These are phyloP conservation scores for Paracoccidioides brasiliensis DNA, from an alignment of 2,329 filamentous ascomycete genomes.

Conservation along the genomic window DNA sequence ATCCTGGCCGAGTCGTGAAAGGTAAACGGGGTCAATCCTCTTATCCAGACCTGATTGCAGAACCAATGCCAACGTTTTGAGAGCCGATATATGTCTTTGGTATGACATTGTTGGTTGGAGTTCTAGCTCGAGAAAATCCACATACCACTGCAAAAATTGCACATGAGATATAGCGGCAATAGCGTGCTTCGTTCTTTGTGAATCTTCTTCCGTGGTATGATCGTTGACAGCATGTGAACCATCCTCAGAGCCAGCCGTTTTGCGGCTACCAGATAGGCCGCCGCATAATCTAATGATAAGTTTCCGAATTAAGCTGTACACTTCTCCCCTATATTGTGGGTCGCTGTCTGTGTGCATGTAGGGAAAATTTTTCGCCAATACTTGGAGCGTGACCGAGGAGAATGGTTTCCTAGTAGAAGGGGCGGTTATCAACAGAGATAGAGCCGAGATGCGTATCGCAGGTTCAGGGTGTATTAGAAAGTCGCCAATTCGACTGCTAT, in stretches of 20 bases:
- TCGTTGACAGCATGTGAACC: neutral
- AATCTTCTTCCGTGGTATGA: neutral
- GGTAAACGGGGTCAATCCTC: constrained; percentile 23
- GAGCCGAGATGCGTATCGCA: constrained; percentile 61
- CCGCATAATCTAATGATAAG: constrained; percentile 65
- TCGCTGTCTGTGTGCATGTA: constrained; percentile 73
- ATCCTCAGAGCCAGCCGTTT: neutral
- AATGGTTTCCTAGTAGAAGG: constrained; percentile 63
- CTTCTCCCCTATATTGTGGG: constrained; percentile 70
- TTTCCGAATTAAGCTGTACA: constrained; percentile 59
- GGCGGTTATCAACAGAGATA: constrained; percentile 68
- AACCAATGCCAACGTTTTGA: constrained; percentile 58
- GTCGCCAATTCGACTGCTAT: constrained; percentile 23
- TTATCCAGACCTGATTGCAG: constrained; percentile 55
- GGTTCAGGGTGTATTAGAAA: constrained; percentile 39
- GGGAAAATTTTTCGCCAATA: constrained; percentile 53
- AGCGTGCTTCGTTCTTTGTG: neutral
- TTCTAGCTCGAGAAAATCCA: constrained; percentile 58
- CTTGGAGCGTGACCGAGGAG: constrained; percentile 45
- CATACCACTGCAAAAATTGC: constrained; percentile 60
- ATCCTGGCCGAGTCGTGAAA: constrained; percentile 37
- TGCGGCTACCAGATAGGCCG: constrained; percentile 36
- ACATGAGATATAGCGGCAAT: neutral
- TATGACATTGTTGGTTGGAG: constrained; percentile 74
- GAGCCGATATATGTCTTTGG: constrained; percentile 69